Conservation (phyloP, 1,284 basidiomycete genomes). For the Ceratobasidium sp. region DNA sequence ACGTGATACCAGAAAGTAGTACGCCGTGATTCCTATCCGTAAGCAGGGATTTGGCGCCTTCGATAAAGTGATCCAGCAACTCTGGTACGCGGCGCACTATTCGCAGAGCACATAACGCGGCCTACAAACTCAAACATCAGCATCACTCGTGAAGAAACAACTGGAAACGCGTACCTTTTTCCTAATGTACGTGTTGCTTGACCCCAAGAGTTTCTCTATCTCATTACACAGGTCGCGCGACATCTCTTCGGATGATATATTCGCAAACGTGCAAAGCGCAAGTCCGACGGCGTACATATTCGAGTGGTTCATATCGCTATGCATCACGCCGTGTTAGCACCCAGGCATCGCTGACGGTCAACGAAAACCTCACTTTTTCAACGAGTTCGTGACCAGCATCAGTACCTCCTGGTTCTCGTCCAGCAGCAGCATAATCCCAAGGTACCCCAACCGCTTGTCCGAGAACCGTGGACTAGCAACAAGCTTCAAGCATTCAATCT, state of each 20-base stretch:
- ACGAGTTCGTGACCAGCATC: slow-evolving; percentile 95
- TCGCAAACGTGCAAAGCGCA: slow-evolving; percentile 97
- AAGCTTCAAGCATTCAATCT: slow-evolving; percentile 99
- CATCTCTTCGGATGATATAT: slow-evolving; percentile 99
- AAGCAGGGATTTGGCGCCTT: slow-evolving; percentile 88
- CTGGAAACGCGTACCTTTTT: slow-evolving; percentile 77
- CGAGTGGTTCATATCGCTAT: slow-evolving; percentile 99
- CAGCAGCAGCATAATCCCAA: slow-evolving; percentile 96
- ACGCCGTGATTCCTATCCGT: slow-evolving; percentile 98
- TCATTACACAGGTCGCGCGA: slow-evolving; percentile 95
- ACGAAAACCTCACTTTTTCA: slow-evolving; percentile 84
- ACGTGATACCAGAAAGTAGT: slow-evolving; percentile 88
- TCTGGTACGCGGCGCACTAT: slow-evolving; percentile 98
- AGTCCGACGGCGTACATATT: slow-evolving; percentile 99
- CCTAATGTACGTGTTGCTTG: slow-evolving; percentile 97
- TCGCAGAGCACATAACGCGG: slow-evolving; percentile 94
- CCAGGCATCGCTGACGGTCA: background rate
- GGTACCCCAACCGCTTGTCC: slow-evolving; percentile 95
- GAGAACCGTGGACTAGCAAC: slow-evolving; percentile 97
- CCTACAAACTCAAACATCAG: slow-evolving; percentile 58
- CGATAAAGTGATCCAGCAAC: slow-evolving; percentile 89
- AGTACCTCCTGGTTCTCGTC: slow-evolving; percentile 99
- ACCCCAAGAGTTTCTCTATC: slow-evolving; percentile 96
- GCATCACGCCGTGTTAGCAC: slow-evolving; percentile 40
- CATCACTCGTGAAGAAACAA: background rate